phyloP scores from a whole-genome alignment of 345 rosid genomes.

The Tarenaya hassleriana region DNA sequence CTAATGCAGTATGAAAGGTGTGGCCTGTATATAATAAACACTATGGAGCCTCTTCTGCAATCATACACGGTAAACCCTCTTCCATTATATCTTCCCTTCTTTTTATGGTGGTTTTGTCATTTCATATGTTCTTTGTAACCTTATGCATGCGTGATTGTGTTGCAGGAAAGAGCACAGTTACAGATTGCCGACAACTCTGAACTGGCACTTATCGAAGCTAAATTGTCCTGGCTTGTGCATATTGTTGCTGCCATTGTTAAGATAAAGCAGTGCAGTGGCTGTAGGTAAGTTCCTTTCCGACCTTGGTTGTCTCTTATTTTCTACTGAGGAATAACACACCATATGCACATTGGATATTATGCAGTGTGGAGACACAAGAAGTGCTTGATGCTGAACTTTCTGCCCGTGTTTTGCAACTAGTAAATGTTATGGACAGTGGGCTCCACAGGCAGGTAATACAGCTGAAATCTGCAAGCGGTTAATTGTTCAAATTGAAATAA shows the following conservation, averaged over 20 bases:
- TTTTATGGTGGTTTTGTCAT: conserved; percentile 5
- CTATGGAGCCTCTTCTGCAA: conserved; percentile 91
- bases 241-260: conserved; percentile 89
- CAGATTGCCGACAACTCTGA: conserved; percentile 62
- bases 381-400: conserved; percentile 98
- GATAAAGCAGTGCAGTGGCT: conserved; percentile 78
- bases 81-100: conserved; percentile 9
- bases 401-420: conserved; percentile 92
- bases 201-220: conserved; percentile 78
- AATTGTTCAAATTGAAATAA: background rate
- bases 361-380: conserved; percentile 94
- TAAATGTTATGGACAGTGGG: conserved; percentile 87
- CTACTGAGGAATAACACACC: conserved; percentile 16
- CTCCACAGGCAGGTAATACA: conserved; percentile 69
- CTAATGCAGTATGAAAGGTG: conserved; percentile 81
- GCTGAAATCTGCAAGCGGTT: conserved; percentile 2
- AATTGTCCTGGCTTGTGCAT: conserved; percentile 96
- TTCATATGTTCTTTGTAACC: conserved; percentile 10
- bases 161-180: conserved; percentile 69
- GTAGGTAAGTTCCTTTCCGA: conserved; percentile 49
- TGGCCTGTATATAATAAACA: conserved; percentile 72
- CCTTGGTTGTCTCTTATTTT: conserved; percentile 15
- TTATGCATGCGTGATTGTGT: conserved; percentile 24
- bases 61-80: conserved; percentile 68
- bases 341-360: conserved; percentile 19